A percentile compares a stretch with the other conserved stretches of the same genome.
Conservation (phyloP, 257 asterid genomes). For the Parsonsia alboflavescens region DNA sequence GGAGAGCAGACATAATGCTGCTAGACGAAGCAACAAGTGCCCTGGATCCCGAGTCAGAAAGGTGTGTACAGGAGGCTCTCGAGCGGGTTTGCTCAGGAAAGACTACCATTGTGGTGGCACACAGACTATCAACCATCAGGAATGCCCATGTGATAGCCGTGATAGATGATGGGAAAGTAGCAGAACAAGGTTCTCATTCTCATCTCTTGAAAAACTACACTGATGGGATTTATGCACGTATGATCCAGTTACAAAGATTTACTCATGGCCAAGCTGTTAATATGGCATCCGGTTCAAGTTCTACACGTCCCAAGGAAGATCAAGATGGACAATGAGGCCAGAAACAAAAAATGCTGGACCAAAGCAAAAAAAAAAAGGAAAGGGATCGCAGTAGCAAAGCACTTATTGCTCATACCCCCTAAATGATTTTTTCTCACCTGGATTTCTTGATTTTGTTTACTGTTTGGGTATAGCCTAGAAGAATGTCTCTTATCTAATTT, state of each 20-base stretch:
- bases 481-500: slow-evolving; percentile 28
- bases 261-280: slow-evolving; percentile 57
- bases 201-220: slow-evolving; percentile 61
- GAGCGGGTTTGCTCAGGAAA: slow-evolving; percentile 71
- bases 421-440: slow-evolving; percentile 19
- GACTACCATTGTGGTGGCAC: slow-evolving; percentile 75
- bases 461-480: slow-evolving; percentile 44
- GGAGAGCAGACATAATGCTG: slow-evolving; percentile 64
- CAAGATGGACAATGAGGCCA: slow-evolving; percentile 21
- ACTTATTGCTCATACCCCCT: slow-evolving; percentile 20
- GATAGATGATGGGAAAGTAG: slow-evolving; percentile 83
- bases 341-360: neutral
- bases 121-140: slow-evolving; percentile 63
- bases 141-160: slow-evolving; percentile 74
- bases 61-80: slow-evolving; percentile 61
- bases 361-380: neutral
- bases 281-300: slow-evolving; percentile 49
- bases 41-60: slow-evolving; percentile 72
- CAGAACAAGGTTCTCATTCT: slow-evolving; percentile 80
- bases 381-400: slow-evolving; percentile 13
- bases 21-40: slow-evolving; percentile 90
- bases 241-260: slow-evolving; percentile 75
- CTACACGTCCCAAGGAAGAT: slow-evolving; percentile 36
- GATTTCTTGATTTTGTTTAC: slow-evolving; percentile 33
- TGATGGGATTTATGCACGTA: slow-evolving; percentile 70